Base-by-base conservation (phyloP, 805 yeast genomes). In the Candida endomychidarum region DNA sequence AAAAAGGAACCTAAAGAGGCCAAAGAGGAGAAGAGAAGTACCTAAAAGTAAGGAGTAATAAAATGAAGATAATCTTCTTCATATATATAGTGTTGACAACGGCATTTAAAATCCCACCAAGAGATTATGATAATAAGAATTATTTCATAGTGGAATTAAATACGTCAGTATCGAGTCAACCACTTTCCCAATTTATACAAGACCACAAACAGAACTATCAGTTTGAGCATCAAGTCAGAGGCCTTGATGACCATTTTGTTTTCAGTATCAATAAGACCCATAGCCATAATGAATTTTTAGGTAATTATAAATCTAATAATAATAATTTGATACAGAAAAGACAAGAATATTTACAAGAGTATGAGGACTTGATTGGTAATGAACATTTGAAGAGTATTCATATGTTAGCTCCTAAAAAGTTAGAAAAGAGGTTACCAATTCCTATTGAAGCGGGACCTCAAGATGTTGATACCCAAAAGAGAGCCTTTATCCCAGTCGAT, bases 201-300 rank as follows among this genome's bases (percentile, higher is more conserved):
- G 35, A 51, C 10, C 70, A 74, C 54, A 70, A 75, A 3, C 56
- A 56, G 11, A 51, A 49, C 5, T 68, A 58, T 48, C 42, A 44
- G 16, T 86, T 65, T 52, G 95, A 87, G 56, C 86, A 85, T 56
- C 74, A 67, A 17, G 77, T 80, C 2, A 70, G 81, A 25, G 84
- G 83, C 0, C 56, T 80, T 16, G 79, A 75, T 16, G 68, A 79
- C 45, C 82, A 81, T 56, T 79, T 75, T 56, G 83, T 87, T 10
- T 83, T 86, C 51, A 83, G 91, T 7, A 56, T 76, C 19, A 47
- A 58, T 22, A 75, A 75, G 48, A 40, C 48, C 8, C 70, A 68
- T 43, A 51, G 59, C 4, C 63, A 62, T 42, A 60, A 55, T 44
- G 48, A 46, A 18, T 51, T 52, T 23, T 51, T 74, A 47, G 72